A percentile compares a stretch with the other conserved stretches of the same genome.
phyloP scores from a whole-genome alignment of 1,284 basidiomycete species.

The Butyriboletus appendiculatus region DNA sequence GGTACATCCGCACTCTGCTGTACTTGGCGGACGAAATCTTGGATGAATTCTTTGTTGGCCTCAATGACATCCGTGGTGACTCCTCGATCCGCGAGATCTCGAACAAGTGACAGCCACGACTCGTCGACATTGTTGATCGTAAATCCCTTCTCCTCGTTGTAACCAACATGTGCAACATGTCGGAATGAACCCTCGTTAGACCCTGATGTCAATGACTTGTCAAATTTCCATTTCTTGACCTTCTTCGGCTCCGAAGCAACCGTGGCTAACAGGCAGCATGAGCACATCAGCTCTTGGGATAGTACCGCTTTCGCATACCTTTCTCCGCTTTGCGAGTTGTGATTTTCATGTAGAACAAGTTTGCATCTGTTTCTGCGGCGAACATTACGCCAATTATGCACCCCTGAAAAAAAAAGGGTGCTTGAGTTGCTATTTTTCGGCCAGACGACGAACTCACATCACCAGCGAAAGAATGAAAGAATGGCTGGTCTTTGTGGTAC shows the following conservation, averaged over 20 bases:
- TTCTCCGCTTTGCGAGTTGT: conserved; percentile 64
- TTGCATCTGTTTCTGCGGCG: conserved; percentile 85
- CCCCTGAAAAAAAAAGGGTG: conserved; percentile 45
- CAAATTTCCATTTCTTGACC: conserved; percentile 64
- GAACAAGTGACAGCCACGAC: conserved; percentile 84
- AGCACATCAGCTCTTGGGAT: background rate
- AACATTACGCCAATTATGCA: conserved; percentile 94
- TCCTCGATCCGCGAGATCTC: conserved; percentile 71
- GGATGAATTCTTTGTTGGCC: conserved; percentile 89
- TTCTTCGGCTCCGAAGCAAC: conserved; percentile 59
- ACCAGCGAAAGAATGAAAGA: conserved; percentile 92
- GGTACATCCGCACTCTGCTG: conserved; percentile 35
- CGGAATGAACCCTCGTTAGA: conserved; percentile 79
- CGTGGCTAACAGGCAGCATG: conserved; percentile 23
- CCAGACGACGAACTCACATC: conserved; percentile 66
- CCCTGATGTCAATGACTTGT: conserved; percentile 92
- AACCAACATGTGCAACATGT: conserved; percentile 96
- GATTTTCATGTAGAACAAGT: conserved; percentile 89
- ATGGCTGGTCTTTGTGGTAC: conserved; percentile 86
- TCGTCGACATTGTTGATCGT: conserved; percentile 89
- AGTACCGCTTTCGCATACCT: conserved; percentile 40
- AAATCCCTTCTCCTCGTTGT: conserved; percentile 85
- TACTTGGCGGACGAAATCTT: conserved; percentile 73
- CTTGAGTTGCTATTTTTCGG: background rate
- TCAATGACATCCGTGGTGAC: conserved; percentile 63